Evolutionary conservation across 139 green algal genomes (phyloP), one percentile per base, ranked within the genome.

Genomic region (Zygnema cylindricum): DNA sequence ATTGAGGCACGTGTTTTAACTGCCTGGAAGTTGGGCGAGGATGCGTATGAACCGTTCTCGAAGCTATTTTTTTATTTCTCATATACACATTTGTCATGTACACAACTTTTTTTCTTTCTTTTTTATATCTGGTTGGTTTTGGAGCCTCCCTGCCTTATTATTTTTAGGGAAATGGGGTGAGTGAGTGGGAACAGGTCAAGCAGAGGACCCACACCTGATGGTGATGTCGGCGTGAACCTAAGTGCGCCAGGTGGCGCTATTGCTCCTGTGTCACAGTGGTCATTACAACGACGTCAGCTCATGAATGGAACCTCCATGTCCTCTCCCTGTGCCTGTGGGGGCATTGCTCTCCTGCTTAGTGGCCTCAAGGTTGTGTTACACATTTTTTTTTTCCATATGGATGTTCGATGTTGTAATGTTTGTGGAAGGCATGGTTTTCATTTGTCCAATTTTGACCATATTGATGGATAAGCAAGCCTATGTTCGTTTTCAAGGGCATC

Each of bases 231-330:
- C 21, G 95, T 98, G 73, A 40, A 35, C 11, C 55, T 93, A 23
- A 92, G 84, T 83, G 49, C 81, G 23, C 71, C 95, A 35, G 95
- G 95, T 23, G 94, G 95, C 49, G 94, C 94, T 32, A 93, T 97
- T 25, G 94, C 96, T 2, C 93, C 95, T 0, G 96, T 98, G 79
- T 96, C 96, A 0, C 88, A 94, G 43, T 98, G 95, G 95, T 95
- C 92, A 0, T 90, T 89, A 69, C 90, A 96, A 91, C 39, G 21
- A 43, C 87, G 94, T 1, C 94, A 97, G 93, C 93, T 98, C 30
- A 98, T 98, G 95, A 98, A 98, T 82, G 96, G 95, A 54, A 96
- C 94, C 57, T 92, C 84, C 86, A 98, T 98, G 96, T 81, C 94
- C 1, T 95, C 93, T 0, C 95, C 96, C 41, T 95, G 93, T 88